Base-by-base conservation (phyloP, 495 filamentous ascomycete genomes). In the Penicillium lividum region DNA sequence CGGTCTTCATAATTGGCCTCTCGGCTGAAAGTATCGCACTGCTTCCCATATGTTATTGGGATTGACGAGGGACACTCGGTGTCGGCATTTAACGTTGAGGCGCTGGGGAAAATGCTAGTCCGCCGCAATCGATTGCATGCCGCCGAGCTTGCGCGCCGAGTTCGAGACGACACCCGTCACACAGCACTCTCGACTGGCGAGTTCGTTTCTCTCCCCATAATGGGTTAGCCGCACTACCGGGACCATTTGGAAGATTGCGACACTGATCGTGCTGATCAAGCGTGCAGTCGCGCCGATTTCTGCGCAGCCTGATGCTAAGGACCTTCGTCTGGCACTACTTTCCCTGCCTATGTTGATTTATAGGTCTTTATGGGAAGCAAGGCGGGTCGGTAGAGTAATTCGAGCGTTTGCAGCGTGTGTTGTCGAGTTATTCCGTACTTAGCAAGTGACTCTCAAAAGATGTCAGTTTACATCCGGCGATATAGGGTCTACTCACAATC, bases 271-370 rank as follows among this genome's bases (percentile, higher is more conserved):
- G 22, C 22, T 22, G 22, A 22, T 22, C 47, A 31, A 50, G 47
- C 47, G 47, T 50, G n/a, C 31, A 50, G 47, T 50, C 28, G n/a
- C 47, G 27, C 47, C 47, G 13, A 50, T 50, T 50, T 27, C 27
- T 27, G 47, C 33, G 47, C 31, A 8, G 47, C 31, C 45, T 22
- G 45, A 47, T 22, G 13, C n/a, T 13, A 47, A 47, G 45, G n/a
- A 47, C 45, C 40, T 44, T 44, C 45, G 45, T 27, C 18, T 47
- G 27, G 27, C 5, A 47, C 45, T 47, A 5, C 45, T 47, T 22
- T 22, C 22, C 22, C 2, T 13, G 8, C 27, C 45, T 1, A 10
- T n/a, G 5, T 47, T 5, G 27, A 7, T 47, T 47, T 7, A 33
- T n/a, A n/a, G n/a, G n/a, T 10, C 7, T 33, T 33, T 3, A 33